Conservation (phyloP, 2,329 filamentous ascomycete genomes). For the Arthroderma uncinatum region DNA sequence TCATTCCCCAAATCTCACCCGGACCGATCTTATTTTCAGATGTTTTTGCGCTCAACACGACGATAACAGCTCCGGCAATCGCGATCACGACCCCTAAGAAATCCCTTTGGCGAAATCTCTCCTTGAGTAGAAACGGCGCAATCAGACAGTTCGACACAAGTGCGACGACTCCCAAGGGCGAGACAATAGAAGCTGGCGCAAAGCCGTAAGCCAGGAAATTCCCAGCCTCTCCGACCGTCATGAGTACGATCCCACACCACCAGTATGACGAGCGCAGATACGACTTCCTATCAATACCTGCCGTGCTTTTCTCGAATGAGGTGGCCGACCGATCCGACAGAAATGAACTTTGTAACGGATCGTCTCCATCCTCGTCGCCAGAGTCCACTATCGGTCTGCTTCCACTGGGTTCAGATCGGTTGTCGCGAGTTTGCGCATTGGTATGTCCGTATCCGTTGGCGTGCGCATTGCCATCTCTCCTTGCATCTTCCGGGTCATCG, state of each 20-base stretch:
- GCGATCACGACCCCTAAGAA: conserved; percentile 81
- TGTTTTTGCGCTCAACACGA: conserved; percentile 81
- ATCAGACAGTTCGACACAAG: conserved; percentile 95
- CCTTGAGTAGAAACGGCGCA: conserved; percentile 85
- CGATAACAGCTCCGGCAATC: conserved; percentile 75
- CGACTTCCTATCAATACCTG: conserved; percentile 45
- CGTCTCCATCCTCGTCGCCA: conserved; percentile 29
- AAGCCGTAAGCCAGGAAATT: conserved; percentile 98
- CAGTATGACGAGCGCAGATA: conserved; percentile 90
- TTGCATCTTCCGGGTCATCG: conserved; percentile 19
- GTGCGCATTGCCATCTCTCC: not conserved
- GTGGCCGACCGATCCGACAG: conserved; percentile 32
- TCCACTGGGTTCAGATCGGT: not conserved
- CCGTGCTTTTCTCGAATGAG: conserved; percentile 29
- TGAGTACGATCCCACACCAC: conserved; percentile 89
- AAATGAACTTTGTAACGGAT: conserved; percentile 24
- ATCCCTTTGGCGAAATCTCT: conserved; percentile 73
- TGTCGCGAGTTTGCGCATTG: conserved; percentile 8
- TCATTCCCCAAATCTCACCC: conserved; percentile 78
- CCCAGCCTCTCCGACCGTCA: conserved; percentile 83
- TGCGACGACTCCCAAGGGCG: conserved; percentile 90
- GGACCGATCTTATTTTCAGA: conserved; percentile 86
- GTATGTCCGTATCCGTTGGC: not conserved
- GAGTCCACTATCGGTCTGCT: not conserved
- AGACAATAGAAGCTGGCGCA: conserved; percentile 93